Evolutionary conservation across 495 filamentous ascomycete species (phyloP).

Genomic region (Aspergillus conjunctus): DNA sequence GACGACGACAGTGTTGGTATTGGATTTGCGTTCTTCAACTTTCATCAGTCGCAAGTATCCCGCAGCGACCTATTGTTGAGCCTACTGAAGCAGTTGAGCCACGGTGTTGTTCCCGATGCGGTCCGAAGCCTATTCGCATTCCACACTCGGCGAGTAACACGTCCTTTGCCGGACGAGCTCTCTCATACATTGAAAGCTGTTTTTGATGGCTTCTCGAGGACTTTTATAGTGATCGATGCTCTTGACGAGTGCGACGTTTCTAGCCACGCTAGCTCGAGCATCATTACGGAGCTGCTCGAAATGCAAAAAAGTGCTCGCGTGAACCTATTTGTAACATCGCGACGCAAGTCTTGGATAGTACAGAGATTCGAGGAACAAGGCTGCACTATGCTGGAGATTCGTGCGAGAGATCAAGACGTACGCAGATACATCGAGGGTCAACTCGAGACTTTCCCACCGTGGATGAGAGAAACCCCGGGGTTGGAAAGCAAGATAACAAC

Average conservation of each 20-base stretch:
- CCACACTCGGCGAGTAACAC: neutral
- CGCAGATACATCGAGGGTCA: neutral
- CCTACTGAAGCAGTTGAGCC: neutral
- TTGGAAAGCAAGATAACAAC: neutral
- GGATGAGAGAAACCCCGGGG: neutral
- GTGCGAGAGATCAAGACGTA: neutral
- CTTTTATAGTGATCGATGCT: neutral
- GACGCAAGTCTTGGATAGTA: neutral
- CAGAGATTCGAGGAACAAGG: neutral
- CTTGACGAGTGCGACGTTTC: neutral
- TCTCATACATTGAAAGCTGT: neutral
- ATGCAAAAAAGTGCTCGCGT: neutral
- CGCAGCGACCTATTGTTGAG: neutral
- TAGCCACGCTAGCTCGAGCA: neutral
- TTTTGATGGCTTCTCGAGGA: neutral
- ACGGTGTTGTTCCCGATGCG: neutral
- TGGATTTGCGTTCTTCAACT: neutral
- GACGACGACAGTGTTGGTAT: neutral
- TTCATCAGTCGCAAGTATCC: neutral
- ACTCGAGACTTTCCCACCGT: neutral
- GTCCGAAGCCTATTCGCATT: neutral
- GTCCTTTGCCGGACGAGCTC: neutral
- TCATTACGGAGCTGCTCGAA: neutral
- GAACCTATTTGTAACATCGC: neutral
- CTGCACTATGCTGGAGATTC: neutral